phyloP scores from a whole-genome alignment of 306 rosid species.

The Trichosanthes cucumerina region DNA sequence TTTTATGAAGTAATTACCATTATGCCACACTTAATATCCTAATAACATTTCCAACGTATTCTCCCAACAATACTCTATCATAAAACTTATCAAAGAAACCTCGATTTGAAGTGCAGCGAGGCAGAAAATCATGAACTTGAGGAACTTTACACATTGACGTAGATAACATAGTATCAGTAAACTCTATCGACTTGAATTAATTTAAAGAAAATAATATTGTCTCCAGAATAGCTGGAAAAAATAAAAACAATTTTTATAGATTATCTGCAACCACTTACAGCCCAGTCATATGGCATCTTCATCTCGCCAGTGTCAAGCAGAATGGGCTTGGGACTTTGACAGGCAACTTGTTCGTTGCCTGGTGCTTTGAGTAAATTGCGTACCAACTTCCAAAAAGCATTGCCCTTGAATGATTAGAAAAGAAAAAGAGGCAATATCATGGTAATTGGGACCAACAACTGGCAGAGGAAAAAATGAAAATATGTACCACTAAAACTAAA shows the following conservation, averaged over 20 bases:
- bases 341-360: conserved; percentile 50
- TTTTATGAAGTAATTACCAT: background rate
- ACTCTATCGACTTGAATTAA: background rate
- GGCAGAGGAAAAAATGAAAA: background rate
- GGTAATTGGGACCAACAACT: background rate
- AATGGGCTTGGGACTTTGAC: conserved; percentile 84
- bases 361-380: conserved; percentile 60
- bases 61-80: background rate
- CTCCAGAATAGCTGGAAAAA: background rate
- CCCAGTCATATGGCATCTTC: conserved; percentile 90
- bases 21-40: background rate
- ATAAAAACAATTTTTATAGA: background rate
- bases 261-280: conserved; percentile 44
- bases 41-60: background rate
- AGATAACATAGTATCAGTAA: background rate
- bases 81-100: background rate
- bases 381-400: conserved; percentile 71
- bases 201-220: background rate
- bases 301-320: conserved; percentile 92
- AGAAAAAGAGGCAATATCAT: conserved; percentile 6
- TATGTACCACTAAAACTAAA: background rate
- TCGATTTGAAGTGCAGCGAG: background rate
- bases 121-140: background rate
- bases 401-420: conserved; percentile 45
- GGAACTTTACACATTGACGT: background rate